A percentile compares a stretch with the other conserved stretches of the same genome.
Evolutionary conservation across 139 green algal genomes (phyloP).

Genomic region (Yamagishiella unicocca): DNA sequence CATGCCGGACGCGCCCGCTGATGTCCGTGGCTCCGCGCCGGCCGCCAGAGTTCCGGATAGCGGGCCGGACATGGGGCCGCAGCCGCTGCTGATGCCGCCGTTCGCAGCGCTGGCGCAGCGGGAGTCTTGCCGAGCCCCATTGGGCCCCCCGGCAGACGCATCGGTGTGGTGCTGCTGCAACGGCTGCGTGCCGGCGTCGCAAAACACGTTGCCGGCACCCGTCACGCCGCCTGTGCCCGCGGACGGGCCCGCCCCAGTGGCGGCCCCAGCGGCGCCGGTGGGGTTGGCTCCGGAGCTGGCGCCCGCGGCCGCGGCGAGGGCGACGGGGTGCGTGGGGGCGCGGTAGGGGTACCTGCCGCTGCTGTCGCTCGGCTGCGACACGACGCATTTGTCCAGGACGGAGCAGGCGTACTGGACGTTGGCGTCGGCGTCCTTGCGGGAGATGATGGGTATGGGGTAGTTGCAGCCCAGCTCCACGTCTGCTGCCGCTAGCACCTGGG

Average conservation of each 20-base stretch:
- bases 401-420: constrained; percentile 52
- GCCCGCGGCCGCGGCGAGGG: neutral
- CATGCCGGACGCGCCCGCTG: too few species aligned
- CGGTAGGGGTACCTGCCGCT: constrained; percentile 35
- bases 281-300: constrained; percentile 21
- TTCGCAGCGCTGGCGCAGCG: neutral
- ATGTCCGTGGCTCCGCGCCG: too few species aligned
- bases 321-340: constrained; percentile 9
- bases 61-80: neutral
- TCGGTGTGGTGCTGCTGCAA: neutral
- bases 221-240: neutral
- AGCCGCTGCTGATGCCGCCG: neutral
- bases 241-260: neutral
- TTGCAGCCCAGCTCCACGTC: constrained; percentile 81
- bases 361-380: neutral
- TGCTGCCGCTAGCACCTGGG: constrained; percentile 55
- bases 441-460: constrained; percentile 81
- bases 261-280: neutral
- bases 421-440: constrained; percentile 41
- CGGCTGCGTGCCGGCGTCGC: too few species aligned
- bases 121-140: neutral
- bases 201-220: neutral
- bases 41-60: neutral
- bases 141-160: neutral
- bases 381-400: constrained; percentile 46